Evolutionary conservation across 768 basidiomycete species (phyloP).

Genomic region (Suillus occidentalis): DNA sequence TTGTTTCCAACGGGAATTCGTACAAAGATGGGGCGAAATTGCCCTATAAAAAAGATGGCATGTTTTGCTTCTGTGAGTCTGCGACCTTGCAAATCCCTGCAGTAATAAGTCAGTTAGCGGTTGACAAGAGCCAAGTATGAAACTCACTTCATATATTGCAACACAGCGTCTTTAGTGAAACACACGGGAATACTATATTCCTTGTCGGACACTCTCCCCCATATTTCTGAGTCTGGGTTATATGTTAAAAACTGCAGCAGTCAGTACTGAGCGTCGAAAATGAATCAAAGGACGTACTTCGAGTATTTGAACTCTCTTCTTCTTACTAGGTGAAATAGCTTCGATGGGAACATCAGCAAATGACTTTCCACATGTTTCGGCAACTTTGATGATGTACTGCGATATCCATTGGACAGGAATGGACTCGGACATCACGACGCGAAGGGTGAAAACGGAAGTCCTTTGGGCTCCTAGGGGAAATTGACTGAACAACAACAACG

Average conservation of each 20-base stretch:
- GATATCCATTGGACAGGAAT: constrained; percentile 55
- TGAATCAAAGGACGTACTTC: constrained; percentile 40
- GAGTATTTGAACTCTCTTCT: constrained; percentile 57
- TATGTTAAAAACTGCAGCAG: constrained; percentile 55
- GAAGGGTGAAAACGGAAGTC: not conserved
- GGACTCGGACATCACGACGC: constrained; percentile 35
- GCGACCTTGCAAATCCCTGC: constrained; percentile 24
- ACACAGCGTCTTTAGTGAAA: constrained; percentile 53
- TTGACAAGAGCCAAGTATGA: not conserved
- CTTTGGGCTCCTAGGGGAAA: not conserved
- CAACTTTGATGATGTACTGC: constrained; percentile 48
- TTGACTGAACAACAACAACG: constrained; percentile 3
- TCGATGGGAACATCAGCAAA: constrained; percentile 22
- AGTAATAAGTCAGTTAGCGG: constrained; percentile 9
- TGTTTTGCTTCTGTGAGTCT: constrained; percentile 47
- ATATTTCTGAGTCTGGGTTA: constrained; percentile 47
- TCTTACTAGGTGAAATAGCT: constrained; percentile 27
- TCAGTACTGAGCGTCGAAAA: constrained; percentile 3
- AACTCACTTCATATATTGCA: constrained; percentile 42
- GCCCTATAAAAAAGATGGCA: constrained; percentile 46
- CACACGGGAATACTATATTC: constrained; percentile 48
- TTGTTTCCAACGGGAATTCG: constrained; percentile 48
- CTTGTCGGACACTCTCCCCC: constrained; percentile 68
- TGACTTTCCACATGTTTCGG: constrained; percentile 52
- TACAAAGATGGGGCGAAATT: constrained; percentile 51